Base-by-base conservation (phyloP, 2,329 filamentous ascomycete species). In the Sphaerulina vaccinii region DNA sequence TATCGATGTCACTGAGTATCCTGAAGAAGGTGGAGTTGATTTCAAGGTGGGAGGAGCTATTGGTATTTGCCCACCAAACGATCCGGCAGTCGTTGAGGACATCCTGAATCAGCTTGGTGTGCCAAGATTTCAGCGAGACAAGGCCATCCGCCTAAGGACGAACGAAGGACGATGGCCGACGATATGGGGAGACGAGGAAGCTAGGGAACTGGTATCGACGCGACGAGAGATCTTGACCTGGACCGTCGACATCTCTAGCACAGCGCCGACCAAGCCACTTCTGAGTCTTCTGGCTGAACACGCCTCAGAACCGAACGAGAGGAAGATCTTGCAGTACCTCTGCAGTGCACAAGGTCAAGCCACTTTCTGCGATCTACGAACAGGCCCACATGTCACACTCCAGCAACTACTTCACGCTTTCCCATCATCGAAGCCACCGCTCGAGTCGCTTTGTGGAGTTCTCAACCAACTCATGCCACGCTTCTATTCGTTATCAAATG, bases 1-100 rank as follows among this genome's bases (percentile, higher is more conserved):
- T 65, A 83, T 99, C 38, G 93, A 99, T 65, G 87, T 99, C 43
- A 96, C 92, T 42, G 87, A 96, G 68, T 99, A 99, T 64, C 90
- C 93, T 0, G 81, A 83, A 16, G 90, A 95, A 73, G 79, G 80
- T 50, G 87, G 88, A 48, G 84, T 91, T 4, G 93, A 97, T 67
- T 99, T 97, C 79, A 91, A 92, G 68, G 93, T 99, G 15, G 93
- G 93, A 52, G 93, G 93, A 49, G 93, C 93, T 47, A 92, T 99
- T 70, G 93, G 93, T 33, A 83, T 99, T 52, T 90, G 88, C 68
- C 91, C 92, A 0, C 90, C 90, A 49, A 99, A 97, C 65, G 85
- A 89, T 47, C 74, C 82, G 7, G 74, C 77, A 1, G 76, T 87
- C 4, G 91, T 99, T 1, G 87, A 96, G 13, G 86, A 93, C 56